phyloP scores from a whole-genome alignment of 2,329 filamentous ascomycete genomes.

The Ceratocystis colombiana region DNA sequence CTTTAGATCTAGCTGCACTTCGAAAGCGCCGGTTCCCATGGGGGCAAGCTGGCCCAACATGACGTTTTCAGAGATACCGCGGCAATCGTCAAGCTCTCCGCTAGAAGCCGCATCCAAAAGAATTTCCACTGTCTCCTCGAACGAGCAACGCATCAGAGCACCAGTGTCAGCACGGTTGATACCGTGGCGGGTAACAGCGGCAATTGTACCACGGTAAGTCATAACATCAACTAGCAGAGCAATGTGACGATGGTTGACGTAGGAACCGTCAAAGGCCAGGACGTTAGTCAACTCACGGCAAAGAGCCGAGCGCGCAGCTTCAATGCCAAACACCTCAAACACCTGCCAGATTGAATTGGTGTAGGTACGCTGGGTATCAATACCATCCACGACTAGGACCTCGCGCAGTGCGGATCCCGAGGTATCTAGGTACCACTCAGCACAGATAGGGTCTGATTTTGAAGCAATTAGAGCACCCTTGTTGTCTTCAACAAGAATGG shows the following conservation, averaged over 20 bases:
- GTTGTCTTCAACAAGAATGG: slow-evolving; percentile 52
- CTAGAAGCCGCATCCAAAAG: slow-evolving; percentile 87
- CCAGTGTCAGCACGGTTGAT: slow-evolving; percentile 98
- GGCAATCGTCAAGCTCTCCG: slow-evolving; percentile 93
- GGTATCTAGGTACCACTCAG: slow-evolving; percentile 94
- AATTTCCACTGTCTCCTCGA: slow-evolving; percentile 98
- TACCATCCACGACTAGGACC: slow-evolving; percentile 76
- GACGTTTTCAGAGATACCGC: slow-evolving; percentile 96
- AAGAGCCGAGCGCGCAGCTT: slow-evolving; percentile 78
- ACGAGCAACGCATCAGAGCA: slow-evolving; percentile 97
- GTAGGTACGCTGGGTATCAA: slow-evolving; percentile 75
- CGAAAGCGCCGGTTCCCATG: slow-evolving; percentile 93
- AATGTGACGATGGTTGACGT: slow-evolving; percentile 97
- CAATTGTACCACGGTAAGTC: slow-evolving; percentile 88
- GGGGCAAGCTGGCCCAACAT: slow-evolving; percentile 96
- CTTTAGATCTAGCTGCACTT: slow-evolving; percentile 82
- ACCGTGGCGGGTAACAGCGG: slow-evolving; percentile 93
- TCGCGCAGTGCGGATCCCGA: slow-evolving; percentile 77
- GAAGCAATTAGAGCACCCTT: slow-evolving; percentile 65
- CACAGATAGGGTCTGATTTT: slow-evolving; percentile 64
- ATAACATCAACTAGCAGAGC: slow-evolving; percentile 93
- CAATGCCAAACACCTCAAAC: slow-evolving; percentile 90
- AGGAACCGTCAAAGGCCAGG: slow-evolving; percentile 95
- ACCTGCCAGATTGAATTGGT: slow-evolving; percentile 95
- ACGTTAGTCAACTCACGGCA: slow-evolving; percentile 85